Percentiles rank a stretch among this genome's conserved stretches.
Conservation (phyloP, 2,329 filamentous ascomycete species). For the Cytospora mali region DNA sequence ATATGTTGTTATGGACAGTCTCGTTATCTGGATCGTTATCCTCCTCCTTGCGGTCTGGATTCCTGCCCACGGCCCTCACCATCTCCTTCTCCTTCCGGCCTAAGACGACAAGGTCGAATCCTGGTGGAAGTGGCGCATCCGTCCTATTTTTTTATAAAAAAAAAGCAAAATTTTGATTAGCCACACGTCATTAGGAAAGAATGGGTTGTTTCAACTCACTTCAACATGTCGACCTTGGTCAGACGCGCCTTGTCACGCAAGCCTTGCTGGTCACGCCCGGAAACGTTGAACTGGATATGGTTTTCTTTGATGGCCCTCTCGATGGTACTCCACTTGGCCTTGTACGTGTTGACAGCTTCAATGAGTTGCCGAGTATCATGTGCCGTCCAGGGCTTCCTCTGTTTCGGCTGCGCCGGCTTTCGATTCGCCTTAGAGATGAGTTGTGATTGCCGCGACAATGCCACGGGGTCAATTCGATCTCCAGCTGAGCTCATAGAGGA, state of each 20-base stretch:
- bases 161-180: conserved; percentile 1
- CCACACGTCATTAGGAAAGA: neutral
- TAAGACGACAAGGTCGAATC: conserved; percentile 54
- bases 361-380: conserved; percentile 47
- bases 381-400: conserved; percentile 45
- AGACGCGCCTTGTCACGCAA: conserved; percentile 62
- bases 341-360: conserved; percentile 42
- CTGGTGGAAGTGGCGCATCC: conserved; percentile 47
- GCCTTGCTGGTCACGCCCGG: conserved; percentile 55
- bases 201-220: conserved; percentile 35
- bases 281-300: conserved; percentile 42
- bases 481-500: conserved; percentile 1
- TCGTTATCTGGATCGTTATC: conserved; percentile 47
- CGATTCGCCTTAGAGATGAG: conserved; percentile 36
- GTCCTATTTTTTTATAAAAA: no score
- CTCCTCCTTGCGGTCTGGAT: conserved; percentile 50
- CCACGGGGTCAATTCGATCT: conserved; percentile 33
- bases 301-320: conserved; percentile 36
- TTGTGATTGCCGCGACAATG: conserved; percentile 32
- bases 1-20: conserved; percentile 42
- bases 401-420: conserved; percentile 39
- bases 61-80: conserved; percentile 48
- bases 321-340: conserved; percentile 45
- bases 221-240: conserved; percentile 56
- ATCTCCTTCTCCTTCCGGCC: conserved; percentile 52